A percentile compares a stretch with the other conserved stretches of the same genome.
Conservation (phyloP, 768 basidiomycete genomes). For the Suillus ampliporus region DNA sequence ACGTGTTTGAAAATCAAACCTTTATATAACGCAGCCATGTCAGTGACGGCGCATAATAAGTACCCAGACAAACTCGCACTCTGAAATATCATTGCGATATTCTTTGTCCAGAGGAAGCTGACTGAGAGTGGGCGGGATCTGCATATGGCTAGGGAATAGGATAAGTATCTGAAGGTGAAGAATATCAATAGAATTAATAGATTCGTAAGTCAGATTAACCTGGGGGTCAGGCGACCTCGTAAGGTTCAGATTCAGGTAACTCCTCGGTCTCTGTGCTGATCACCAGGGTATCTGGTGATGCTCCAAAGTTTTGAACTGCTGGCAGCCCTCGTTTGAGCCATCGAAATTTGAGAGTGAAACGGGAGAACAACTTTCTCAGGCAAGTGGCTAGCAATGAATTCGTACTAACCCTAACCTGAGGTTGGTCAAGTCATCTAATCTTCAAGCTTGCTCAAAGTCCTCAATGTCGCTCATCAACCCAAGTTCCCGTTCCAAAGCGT, state of each 20-base stretch:
- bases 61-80: no score
- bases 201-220: no score
- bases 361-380: constrained; percentile 89
- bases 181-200: no score
- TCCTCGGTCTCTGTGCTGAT: constrained; percentile 52
- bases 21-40: no score
- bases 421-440: background rate
- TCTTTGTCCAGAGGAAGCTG: no score
- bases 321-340: constrained; percentile 91
- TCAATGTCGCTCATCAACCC: constrained; percentile 57
- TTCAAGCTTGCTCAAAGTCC: constrained; percentile 3
- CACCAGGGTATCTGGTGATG: constrained; percentile 59
- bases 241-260: constrained; percentile 21
- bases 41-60: no score
- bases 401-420: background rate
- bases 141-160: no score
- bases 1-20: no score
- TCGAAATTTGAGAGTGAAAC: constrained; percentile 92
- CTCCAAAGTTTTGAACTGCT: constrained; percentile 72
- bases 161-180: no score
- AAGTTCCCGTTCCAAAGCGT: constrained; percentile 41
- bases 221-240: no score
- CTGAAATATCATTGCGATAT: no score
- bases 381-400: constrained; percentile 68
- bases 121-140: no score